Base-by-base conservation (phyloP, 2,329 filamentous ascomycete species). In the Sclerotiophoma versabilis region DNA sequence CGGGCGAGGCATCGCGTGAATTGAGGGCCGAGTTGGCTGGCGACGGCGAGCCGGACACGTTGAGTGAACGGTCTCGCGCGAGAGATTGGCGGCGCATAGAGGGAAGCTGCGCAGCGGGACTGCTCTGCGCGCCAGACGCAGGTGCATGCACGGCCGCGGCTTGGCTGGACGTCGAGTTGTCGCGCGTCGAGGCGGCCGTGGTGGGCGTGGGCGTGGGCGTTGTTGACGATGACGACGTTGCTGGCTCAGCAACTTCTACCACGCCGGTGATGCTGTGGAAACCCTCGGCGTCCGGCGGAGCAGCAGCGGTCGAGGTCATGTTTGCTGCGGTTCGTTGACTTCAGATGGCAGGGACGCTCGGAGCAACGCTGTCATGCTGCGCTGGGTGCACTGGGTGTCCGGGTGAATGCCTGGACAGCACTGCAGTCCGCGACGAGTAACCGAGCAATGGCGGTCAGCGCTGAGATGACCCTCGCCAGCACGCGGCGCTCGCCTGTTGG, bases 1-100 rank as follows among this genome's bases (percentile, higher is more conserved):
- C 71, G 6, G 80, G 80, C 42, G 79, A 81, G 25, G 75, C 72
- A 62, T 81, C 80, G 54, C 80, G 74, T 34, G 79, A 81, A 22
- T 78, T 77, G 54, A 73, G 66, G 30, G 80, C 79, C 57, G 79
- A 81, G 49, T 70, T 70, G 45, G 70, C 65, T 7, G 71, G 68
- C 27, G 79, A 79, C 17, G 76, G 69, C 36, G 70, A 69, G 59
- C 55, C 66, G n/a, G 71, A 69, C 54, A 60, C 57, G 60, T 66
- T 68, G 36, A 70, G 60, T 19, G 69, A 65, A 30, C 68, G 69
- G 39, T 63, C 58, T 19, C 64, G 64, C 39, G 60, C 65, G 46
- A 69, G 65, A 19, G 64, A 54, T 26, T 68, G 66, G 41, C 63
- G 61, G 23, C 64, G 68, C 62, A 54, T 49, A 6, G 51, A 32